A percentile compares a stretch with the other conserved stretches of the same genome.
These are phyloP conservation scores for Tolypocladium album DNA, from an alignment of 2,329 filamentous ascomycete genomes.

Conservation along the genomic window DNA sequence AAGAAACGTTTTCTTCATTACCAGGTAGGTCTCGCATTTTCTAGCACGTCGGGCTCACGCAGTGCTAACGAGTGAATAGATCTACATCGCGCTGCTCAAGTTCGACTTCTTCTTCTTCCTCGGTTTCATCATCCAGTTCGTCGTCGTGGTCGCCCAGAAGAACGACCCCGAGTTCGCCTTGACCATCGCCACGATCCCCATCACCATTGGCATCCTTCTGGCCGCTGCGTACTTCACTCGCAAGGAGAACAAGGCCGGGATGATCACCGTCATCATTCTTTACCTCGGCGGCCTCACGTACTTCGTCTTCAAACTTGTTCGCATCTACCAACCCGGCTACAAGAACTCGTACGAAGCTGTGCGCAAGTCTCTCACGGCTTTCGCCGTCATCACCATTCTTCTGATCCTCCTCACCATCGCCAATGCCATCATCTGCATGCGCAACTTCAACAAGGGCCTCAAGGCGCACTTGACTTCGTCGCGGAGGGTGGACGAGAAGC, in stretches of 20 bases:
- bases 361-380: conserved; percentile 77
- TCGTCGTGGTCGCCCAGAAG: conserved; percentile 71
- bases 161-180: conserved; percentile 69
- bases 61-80: conserved; percentile 38
- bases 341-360: conserved; percentile 61
- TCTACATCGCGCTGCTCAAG: conserved; percentile 95
- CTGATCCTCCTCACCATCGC: conserved; percentile 80
- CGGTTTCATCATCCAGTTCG: conserved; percentile 94
- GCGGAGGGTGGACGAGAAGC: conserved; percentile 39
- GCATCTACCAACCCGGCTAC: conserved; percentile 70
- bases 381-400: conserved; percentile 85
- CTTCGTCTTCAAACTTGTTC: conserved; percentile 95
- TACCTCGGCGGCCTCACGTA: conserved; percentile 87
- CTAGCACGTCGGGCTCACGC: background rate
- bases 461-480: conserved; percentile 69
- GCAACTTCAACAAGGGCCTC: conserved; percentile 82
- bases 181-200: conserved; percentile 79
- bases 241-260: conserved; percentile 69
- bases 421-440: conserved; percentile 78
- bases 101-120: conserved; percentile 99
- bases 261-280: conserved; percentile 67
- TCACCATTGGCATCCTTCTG: conserved; percentile 82
- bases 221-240: conserved; percentile 78
- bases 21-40: conserved; percentile 51
- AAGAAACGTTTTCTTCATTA: conserved; percentile 94